phyloP scores from a whole-genome alignment of 257 asterid species.

The Parsonsia alboflavescens region DNA sequence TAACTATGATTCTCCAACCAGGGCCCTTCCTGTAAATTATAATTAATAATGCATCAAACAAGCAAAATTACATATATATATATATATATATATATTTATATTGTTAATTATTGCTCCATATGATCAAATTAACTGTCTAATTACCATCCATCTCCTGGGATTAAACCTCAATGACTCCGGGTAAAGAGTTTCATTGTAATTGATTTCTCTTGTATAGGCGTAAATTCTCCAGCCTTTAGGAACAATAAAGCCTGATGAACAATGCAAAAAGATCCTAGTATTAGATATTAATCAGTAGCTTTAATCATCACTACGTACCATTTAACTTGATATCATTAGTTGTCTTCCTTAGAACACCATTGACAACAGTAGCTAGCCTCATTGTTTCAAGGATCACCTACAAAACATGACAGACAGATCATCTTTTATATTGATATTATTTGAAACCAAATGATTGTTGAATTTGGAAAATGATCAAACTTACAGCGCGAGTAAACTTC shows the following conservation, averaged over 20 bases:
- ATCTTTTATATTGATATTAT: background rate
- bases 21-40: conserved; percentile 32
- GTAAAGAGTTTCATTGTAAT: conserved; percentile 58
- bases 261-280: background rate
- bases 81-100: too few relatives aligned
- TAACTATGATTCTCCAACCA: conserved; percentile 44
- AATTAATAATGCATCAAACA: background rate
- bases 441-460: background rate
- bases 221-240: conserved; percentile 87
- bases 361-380: conserved; percentile 60
- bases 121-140: conserved; percentile 12
- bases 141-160: conserved; percentile 97
- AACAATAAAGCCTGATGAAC: conserved; percentile 39
- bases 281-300: background rate
- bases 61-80: too few relatives aligned
- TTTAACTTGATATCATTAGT: conserved; percentile 50
- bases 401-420: background rate
- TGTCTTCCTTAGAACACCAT: conserved; percentile 67
- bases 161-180: conserved; percentile 62
- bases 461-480: conserved; percentile 3
- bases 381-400: conserved; percentile 60
- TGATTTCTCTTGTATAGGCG: conserved; percentile 70
- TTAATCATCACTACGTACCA: conserved; percentile 50
- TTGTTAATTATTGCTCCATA: too few relatives aligned
- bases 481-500: conserved; percentile 75